phyloP scores from a whole-genome alignment of 2,329 filamentous ascomycete species.

The Penicillium oxalicum region DNA sequence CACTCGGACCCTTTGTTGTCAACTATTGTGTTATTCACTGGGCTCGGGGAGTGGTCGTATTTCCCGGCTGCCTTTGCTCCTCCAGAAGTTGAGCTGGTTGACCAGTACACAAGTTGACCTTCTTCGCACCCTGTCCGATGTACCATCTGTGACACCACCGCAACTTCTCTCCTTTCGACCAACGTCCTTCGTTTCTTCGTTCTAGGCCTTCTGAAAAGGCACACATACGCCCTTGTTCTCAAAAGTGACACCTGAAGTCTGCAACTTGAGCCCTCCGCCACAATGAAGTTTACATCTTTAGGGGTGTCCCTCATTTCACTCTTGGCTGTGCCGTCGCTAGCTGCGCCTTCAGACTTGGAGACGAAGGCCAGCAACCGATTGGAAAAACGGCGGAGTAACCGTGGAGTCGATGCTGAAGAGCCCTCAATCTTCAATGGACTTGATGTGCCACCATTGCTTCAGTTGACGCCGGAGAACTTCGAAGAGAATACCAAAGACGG shows the following conservation, averaged over 20 bases:
- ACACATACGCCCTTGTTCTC: constrained; percentile 9
- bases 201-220: constrained; percentile 1
- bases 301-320: constrained; percentile 35
- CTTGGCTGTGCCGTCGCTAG: constrained; percentile 30
- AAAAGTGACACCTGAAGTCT: no score
- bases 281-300: constrained; percentile 35
- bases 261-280: constrained; percentile 11
- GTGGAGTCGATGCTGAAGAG: constrained; percentile 13
- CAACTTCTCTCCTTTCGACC: constrained; percentile 17
- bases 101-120: constrained; percentile 9
- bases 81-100: constrained; percentile 7
- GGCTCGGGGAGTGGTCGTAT: constrained; percentile 17
- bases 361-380: constrained; percentile 17
- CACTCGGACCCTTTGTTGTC: constrained; percentile 13
- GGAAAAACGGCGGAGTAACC: constrained; percentile 23
- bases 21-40: constrained; percentile 13
- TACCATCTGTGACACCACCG: constrained; percentile 27
- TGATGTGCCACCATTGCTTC: constrained; percentile 46
- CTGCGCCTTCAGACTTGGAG: constrained; percentile 21
- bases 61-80: constrained; percentile 11
- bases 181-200: constrained; percentile 19
- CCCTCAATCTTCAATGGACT: constrained; percentile 45
- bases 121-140: constrained; percentile 23
- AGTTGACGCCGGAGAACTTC: constrained; percentile 45
- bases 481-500: constrained; percentile 46